Evolutionary conservation across 306 rosid genomes (phyloP).

Genomic region (Vigna nakashimae): DNA sequence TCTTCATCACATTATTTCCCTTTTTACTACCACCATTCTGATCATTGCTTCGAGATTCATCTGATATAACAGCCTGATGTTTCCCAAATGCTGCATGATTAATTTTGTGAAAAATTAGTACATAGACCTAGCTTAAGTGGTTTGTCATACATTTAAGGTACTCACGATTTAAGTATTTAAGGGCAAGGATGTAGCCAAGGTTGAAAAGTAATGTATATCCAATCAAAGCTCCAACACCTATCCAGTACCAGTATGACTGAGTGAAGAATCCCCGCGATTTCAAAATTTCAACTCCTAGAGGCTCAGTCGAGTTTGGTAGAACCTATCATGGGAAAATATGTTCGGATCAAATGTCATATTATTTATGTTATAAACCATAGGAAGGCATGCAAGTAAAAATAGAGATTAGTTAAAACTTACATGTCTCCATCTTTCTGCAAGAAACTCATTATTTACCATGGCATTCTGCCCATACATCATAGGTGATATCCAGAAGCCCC

Average conservation of each 20-base stretch:
- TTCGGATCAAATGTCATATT: slow-evolving; percentile 19
- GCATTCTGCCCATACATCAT: slow-evolving; percentile 60
- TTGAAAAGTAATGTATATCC: slow-evolving; percentile 56
- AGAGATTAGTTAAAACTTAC: slow-evolving; percentile 38
- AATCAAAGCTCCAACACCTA: slow-evolving; percentile 47
- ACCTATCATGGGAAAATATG: slow-evolving; percentile 42
- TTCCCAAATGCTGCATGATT: slow-evolving; percentile 54
- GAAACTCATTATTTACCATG: slow-evolving; percentile 55
- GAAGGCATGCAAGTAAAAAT: not conserved
- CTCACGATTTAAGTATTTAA: slow-evolving; percentile 63
- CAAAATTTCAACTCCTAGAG: slow-evolving; percentile 57
- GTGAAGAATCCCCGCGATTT: slow-evolving; percentile 60
- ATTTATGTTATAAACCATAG: slow-evolving; percentile 1
- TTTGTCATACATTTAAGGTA: slow-evolving; percentile 34
- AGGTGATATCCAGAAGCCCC: slow-evolving; percentile 65
- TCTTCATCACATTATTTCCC: slow-evolving; percentile 34
- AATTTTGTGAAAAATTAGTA: slow-evolving; percentile 31
- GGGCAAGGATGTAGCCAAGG: slow-evolving; percentile 54
- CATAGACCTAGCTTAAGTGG: not conserved
- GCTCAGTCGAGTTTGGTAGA: slow-evolving; percentile 51
- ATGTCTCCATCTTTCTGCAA: slow-evolving; percentile 51
- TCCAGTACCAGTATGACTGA: slow-evolving; percentile 54
- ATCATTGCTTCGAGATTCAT: slow-evolving; percentile 44
- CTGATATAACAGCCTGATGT: slow-evolving; percentile 51
- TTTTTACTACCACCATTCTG: slow-evolving; percentile 29